phyloP scores from a whole-genome alignment of 1,139 yeast genomes.

The Candida sp. region DNA sequence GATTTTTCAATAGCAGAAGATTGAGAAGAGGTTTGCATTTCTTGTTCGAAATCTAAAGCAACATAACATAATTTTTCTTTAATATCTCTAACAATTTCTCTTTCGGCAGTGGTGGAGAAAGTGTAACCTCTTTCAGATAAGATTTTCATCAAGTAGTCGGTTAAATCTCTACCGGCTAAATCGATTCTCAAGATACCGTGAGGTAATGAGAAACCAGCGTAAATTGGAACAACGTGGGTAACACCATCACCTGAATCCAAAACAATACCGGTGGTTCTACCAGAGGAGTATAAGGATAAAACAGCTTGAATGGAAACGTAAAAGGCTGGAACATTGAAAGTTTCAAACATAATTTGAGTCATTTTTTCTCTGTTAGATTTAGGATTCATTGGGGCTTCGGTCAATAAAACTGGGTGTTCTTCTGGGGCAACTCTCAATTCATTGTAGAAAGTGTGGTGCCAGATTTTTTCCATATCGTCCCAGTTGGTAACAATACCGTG shows the following conservation, averaged over 20 bases:
- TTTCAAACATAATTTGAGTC: constrained; percentile 99
- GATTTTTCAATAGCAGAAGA: constrained; percentile 98
- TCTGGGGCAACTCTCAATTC: constrained; percentile 98
- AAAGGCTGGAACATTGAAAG: constrained; percentile 99
- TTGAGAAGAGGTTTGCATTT: constrained; percentile 98
- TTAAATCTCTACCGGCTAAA: constrained; percentile 99
- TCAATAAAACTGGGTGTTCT: constrained; percentile 96
- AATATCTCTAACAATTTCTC: constrained; percentile 99
- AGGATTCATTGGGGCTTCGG: constrained; percentile 99
- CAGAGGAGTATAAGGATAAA: constrained; percentile 95
- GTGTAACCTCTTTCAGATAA: constrained; percentile 98
- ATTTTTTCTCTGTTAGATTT: constrained; percentile 99
- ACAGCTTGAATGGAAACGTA: constrained; percentile 99
- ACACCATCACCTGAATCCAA: constrained; percentile 99
- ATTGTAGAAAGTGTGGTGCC: constrained; percentile 98
- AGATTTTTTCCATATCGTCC: constrained; percentile 99
- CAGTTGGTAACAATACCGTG: constrained; percentile 99
- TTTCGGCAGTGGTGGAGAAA: constrained; percentile 98
- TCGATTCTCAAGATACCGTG: constrained; percentile 99
- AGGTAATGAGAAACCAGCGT: constrained; percentile 99
- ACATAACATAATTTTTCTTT: constrained; percentile 99
- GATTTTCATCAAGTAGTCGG: constrained; percentile 98
- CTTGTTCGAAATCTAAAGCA: constrained; percentile 95
- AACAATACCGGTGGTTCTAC: constrained; percentile 99
- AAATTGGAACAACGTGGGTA: constrained; percentile 99